Conservation (phyloP, 768 basidiomycete species). For the Phaeotremella fagi region DNA sequence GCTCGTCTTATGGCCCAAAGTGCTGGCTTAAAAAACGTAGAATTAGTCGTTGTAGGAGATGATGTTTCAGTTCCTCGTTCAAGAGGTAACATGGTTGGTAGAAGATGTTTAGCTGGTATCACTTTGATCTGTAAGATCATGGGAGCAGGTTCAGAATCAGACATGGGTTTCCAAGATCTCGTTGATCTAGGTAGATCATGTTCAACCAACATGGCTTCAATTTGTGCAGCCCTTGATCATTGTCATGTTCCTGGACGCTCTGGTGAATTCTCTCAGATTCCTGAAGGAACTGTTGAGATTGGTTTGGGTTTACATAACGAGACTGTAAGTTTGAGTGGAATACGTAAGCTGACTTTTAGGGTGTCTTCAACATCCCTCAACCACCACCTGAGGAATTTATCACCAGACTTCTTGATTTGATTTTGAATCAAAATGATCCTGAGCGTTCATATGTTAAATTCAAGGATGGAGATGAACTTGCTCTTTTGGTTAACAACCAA, state of each 20-base stretch:
- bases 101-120: slow-evolving; percentile 53
- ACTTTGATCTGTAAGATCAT: slow-evolving; percentile 76
- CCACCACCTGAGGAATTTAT: slow-evolving; percentile 69
- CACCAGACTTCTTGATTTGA: slow-evolving; percentile 62
- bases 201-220: slow-evolving; percentile 65
- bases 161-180: slow-evolving; percentile 66
- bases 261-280: slow-evolving; percentile 54
- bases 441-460: slow-evolving; percentile 57
- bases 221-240: slow-evolving; percentile 83
- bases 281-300: slow-evolving; percentile 69
- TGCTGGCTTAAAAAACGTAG: slow-evolving; percentile 61
- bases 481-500: slow-evolving; percentile 80
- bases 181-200: slow-evolving; percentile 63
- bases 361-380: slow-evolving; percentile 49
- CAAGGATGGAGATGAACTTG: slow-evolving; percentile 47
- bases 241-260: slow-evolving; percentile 83
- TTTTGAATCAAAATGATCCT: slow-evolving; percentile 64
- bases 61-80: slow-evolving; percentile 80
- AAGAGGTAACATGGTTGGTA: slow-evolving; percentile 77
- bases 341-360: slow-evolving; percentile 17
- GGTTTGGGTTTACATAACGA: slow-evolving; percentile 87
- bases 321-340: slow-evolving; percentile 55
- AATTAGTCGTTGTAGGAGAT: slow-evolving; percentile 80
- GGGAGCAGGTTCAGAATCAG: slow-evolving; percentile 69
- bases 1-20: slow-evolving; percentile 75